These are phyloP conservation scores for Corrigiola litoralis DNA, from an alignment of 179 eudicot species.

Conservation along the genomic window DNA sequence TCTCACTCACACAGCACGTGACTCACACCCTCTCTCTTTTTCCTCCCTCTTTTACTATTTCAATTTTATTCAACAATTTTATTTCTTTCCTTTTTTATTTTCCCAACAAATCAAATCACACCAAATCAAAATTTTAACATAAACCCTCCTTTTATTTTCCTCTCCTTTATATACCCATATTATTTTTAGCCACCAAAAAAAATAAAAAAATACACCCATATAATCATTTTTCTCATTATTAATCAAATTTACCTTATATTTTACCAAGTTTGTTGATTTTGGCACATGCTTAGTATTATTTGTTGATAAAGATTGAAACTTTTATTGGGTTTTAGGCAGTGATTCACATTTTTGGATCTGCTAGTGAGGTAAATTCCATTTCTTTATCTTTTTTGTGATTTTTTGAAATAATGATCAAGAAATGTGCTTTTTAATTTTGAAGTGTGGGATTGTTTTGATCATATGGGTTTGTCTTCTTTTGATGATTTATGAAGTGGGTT, in stretches of 20 bases:
- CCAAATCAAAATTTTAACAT: neutral
- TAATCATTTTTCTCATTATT: too few relatives aligned
- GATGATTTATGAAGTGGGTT: conserved; percentile 1
- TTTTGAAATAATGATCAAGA: conserved; percentile 1
- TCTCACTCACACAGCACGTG: too few relatives aligned
- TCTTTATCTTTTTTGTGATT: neutral
- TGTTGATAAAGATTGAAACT: conserved; percentile 28
- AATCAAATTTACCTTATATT: neutral
- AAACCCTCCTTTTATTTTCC: neutral
- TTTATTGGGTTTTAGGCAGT: conserved; percentile 16
- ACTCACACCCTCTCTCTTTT: neutral
- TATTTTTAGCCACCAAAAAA: too few relatives aligned
- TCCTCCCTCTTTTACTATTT: conserved; percentile 9
- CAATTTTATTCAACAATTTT: neutral
- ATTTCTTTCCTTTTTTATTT: conserved; percentile 11
- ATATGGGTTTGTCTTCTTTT: neutral
- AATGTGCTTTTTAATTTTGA: neutral
- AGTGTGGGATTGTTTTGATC: neutral
- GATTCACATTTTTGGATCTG: conserved; percentile 46
- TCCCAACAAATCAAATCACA: neutral
- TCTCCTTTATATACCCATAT: too few relatives aligned
- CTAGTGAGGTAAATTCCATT: conserved; percentile 33
- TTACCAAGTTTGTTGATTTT: conserved; percentile 19
- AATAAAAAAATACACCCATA: too few relatives aligned
- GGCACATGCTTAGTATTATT: conserved; percentile 16